phyloP scores from a whole-genome alignment of 257 asterid species.

The Eucommia ulmoides region DNA sequence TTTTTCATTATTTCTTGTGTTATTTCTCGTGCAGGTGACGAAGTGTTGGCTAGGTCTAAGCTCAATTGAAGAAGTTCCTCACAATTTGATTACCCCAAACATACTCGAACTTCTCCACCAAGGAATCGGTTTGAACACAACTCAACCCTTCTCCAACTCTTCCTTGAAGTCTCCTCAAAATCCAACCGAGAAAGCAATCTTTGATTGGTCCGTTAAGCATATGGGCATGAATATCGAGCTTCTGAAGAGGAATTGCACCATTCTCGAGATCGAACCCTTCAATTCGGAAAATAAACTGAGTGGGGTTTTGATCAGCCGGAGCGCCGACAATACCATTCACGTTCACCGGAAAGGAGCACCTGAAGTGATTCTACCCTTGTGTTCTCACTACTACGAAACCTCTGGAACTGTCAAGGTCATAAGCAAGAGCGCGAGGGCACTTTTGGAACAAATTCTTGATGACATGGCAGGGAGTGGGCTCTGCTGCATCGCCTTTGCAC shows the following conservation, averaged over 20 bases:
- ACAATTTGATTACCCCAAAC: conserved; percentile 6
- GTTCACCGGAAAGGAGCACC: conserved; percentile 20
- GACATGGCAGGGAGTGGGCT: conserved; percentile 17
- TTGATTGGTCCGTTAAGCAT: conserved; percentile 11
- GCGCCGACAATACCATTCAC: conserved; percentile 15
- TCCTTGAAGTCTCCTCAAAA: conserved; percentile 4
- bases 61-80: conserved; percentile 13
- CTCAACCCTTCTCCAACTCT: conserved; percentile 1
- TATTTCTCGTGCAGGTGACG: too few relatives aligned
- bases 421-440: neutral
- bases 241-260: conserved; percentile 5
- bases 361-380: conserved; percentile 13
- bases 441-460: conserved; percentile 8
- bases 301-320: conserved; percentile 15
- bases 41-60: conserved; percentile 12
- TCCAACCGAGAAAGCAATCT: conserved; percentile 15
- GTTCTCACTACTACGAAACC: conserved; percentile 23
- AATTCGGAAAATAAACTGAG: conserved; percentile 11
- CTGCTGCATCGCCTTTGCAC: conserved; percentile 22
- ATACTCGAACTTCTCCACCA: conserved; percentile 18
- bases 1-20: too few relatives aligned
- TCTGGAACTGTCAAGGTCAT: conserved; percentile 9
- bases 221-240: conserved; percentile 12
- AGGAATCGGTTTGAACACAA: conserved; percentile 18
- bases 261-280: conserved; percentile 18